Evolutionary conservation across 345 rosid species (phyloP), one percentile per base, ranked within the genome.

Genomic region (Citrus trifoliata): DNA sequence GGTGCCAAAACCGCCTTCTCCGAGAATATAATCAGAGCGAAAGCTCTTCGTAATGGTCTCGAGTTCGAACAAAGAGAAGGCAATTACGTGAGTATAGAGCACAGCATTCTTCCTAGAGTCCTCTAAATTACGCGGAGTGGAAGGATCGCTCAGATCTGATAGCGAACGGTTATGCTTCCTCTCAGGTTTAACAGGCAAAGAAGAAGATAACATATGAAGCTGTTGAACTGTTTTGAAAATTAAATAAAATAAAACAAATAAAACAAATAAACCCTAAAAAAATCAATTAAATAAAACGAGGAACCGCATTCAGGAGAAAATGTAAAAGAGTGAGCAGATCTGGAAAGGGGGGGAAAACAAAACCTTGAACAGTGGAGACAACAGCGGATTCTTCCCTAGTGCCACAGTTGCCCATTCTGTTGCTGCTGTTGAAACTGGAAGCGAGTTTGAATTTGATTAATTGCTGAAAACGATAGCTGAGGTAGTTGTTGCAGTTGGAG

Each of bases 1-100:
- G 0, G 97, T 92, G 56, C 99, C 98, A 66, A 95, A 95, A 32
- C 99, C 99, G 55, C 99, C 99, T 82, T 96, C 98, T 0, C 98
- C 99, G 18, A 94, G 90, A 76, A 96, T 94, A 80, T 96, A 94
- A 79, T 96, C 99, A 3, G 98, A 87, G 60, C 98, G 95, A 88
- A 96, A 96, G 81, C 97, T 96, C 93, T 96, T 96, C 64, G 99
- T 94, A 63, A 94, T 94, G 58, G 97, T 94, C 88, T 94, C 99
- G 10, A 95, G 96, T 85, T 95, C 99, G 62, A 80, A 95, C 55
- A 95, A 74, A 72, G 96, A 88, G 80, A 95, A 93, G 66, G 98
- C 90, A 46, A 95, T 95, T 35, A 95, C 92, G 63, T 92, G 90
- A 18, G 96, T 87, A 70, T 95, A 95, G 56, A 92, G 91, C 69